Evolutionary conservation across 2,329 filamentous ascomycete species (phyloP), one percentile per base, ranked within the genome.

Genomic region (Pestalotiopsis fici): DNA sequence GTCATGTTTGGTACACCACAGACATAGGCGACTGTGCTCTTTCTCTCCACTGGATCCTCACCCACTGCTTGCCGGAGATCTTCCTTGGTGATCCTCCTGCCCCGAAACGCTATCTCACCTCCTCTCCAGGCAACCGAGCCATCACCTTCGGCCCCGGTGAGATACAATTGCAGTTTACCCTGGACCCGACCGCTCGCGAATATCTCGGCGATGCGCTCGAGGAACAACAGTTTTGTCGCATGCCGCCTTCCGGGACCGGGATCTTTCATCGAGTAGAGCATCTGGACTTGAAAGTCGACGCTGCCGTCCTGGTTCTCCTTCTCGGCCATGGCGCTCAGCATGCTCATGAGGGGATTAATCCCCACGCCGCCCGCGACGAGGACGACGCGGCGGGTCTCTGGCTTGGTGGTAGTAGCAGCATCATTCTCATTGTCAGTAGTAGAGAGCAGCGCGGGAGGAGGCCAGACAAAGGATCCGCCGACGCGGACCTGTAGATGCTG

Each of bases 301-400:
- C 6, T 11, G 31, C 11, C 31, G 11, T 67, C 60, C 4, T 77
- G 66, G 18, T 73, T 66, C 78, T 70, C 65, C 67, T 81, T 81
- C 47, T 86, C 79, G 27, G 83, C 83, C 6, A 94, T 81, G 68
- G 87, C 85, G 18, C 87, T 84, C 61, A 94, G 80, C 77, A 95
- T 95, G 65, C 92, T 93, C 66, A 94, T 87, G 4, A 95, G 80
- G 0, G 93, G 93, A 73, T 97, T 97, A 66, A 97, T 90, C 0
- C 94, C 93, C 25, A 97, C 90, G 1, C 93, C 94, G 1, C 93
- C 93, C 0, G 93, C 93, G 15, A 97, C 84, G 69, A 97, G 90
- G 3, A 97, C 87, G 4, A 91, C 84, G 65, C 87, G 88, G 56
- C 84, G 83, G 55, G 91, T 82, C 12, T 15, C 6, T 5, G 5